Conservation (phyloP, 306 rosid genomes). For the Myrica gale region DNA sequence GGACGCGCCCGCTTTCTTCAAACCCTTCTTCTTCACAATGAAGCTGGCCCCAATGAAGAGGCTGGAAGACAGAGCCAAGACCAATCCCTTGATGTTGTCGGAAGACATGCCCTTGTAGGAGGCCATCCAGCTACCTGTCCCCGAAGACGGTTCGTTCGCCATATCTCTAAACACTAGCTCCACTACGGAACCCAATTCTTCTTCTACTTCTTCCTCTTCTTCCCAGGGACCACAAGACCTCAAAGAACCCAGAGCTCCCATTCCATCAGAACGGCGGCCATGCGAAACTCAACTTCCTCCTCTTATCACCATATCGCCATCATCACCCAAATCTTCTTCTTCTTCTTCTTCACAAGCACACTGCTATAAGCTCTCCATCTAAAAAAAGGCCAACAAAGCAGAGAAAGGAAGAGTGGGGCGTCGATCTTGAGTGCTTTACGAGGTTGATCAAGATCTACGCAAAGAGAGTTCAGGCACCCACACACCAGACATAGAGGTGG, state of each 20-base stretch:
- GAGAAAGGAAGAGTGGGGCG: background rate
- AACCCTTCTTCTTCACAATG: constrained; percentile 84
- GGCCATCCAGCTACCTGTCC: constrained; percentile 23
- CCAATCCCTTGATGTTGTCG: constrained; percentile 72
- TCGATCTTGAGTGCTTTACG: background rate
- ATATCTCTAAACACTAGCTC: background rate
- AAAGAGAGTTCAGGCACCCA: background rate
- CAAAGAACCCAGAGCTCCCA: background rate
- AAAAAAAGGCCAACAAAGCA: background rate
- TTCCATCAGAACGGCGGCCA: background rate
- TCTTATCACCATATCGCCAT: background rate
- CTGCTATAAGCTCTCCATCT: background rate
- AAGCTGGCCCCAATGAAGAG: constrained; percentile 83
- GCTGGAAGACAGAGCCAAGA: constrained; percentile 79
- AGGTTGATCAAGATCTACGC: background rate
- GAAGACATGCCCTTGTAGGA: constrained; percentile 85
- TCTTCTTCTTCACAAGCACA: background rate
- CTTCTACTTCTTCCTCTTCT: background rate
- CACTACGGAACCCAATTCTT: background rate
- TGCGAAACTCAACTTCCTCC: background rate
- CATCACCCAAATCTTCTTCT: background rate
- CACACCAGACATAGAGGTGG: background rate
- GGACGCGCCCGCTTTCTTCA: constrained; percentile 80
- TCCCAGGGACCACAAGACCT: background rate
- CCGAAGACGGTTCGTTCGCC: background rate